Base-by-base conservation (phyloP, 2,329 filamentous ascomycete genomes). In the Ascochyta rabiei region DNA sequence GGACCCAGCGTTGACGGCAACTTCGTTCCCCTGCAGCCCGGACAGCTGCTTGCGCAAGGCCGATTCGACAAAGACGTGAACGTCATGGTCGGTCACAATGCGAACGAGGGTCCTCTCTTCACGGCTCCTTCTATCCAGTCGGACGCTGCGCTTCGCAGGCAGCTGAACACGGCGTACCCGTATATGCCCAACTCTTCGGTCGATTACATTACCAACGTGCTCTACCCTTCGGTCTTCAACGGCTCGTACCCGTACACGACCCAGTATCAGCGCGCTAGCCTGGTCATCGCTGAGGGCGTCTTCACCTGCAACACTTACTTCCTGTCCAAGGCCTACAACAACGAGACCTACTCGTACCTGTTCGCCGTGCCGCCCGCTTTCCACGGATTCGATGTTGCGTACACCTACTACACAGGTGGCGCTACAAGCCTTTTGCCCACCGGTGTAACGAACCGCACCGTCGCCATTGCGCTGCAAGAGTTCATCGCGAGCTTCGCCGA, bases 221-320 rank as follows among this genome's bases (percentile, higher is more conserved):
- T 85, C 9, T 85, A 85, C 67, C 83, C 83, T 3, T 66, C 79
- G 1, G 64, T 80, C 30, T 82, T 79, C 59, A 70, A 79, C 62
- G 81, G 79, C 31, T 74, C 69, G 15, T 73, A 79, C 39, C 73
- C 73, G 9, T 86, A 84, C 70, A 77, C 62, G 0, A 76, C 72
- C 41, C 62, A 80, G 33, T 77, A 77, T 57, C 69, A 66, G 12
- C 80, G 83, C 8, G 71, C 72, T 0, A 67, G 71, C 10, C 71
- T 79, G 1, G 66, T 81, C 10, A 67, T 76, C 34, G 66, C 76
- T 12, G 83, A 86, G 49, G 51, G 68, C 6, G 53, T 68, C 52
- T 82, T 83, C 62, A 74, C 71, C 10, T 86, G 84, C 76, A 83
- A 83, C 60, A 79, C 82, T 13, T 75, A 79, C 62, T 83, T 77